phyloP scores from a whole-genome alignment of 768 basidiomycete genomes.

The Boletus bicolor region DNA sequence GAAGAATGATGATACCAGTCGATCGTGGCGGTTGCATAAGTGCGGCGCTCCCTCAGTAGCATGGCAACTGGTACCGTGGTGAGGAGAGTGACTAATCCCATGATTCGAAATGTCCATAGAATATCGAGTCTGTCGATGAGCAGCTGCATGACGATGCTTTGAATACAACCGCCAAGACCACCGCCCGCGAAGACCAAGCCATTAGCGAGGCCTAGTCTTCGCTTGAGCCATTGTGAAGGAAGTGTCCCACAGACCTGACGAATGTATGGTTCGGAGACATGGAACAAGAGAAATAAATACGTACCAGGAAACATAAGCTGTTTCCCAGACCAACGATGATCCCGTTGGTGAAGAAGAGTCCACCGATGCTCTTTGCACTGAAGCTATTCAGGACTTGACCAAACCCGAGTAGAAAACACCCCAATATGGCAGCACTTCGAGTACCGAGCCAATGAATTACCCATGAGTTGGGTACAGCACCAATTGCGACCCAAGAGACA shows the following conservation, averaged over 20 bases:
- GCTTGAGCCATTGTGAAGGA: slow-evolving; percentile 35
- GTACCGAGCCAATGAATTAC: slow-evolving; percentile 31
- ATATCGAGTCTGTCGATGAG: slow-evolving; percentile 28
- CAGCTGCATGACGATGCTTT: slow-evolving; percentile 27
- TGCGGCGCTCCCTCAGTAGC: slow-evolving; percentile 24
- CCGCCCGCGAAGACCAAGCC: slow-evolving; percentile 33
- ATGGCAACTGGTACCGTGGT: slow-evolving; percentile 28
- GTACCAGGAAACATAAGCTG: slow-evolving; percentile 25
- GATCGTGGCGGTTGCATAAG: slow-evolving; percentile 14
- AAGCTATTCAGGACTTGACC: slow-evolving; percentile 29
- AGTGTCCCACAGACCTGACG: slow-evolving; percentile 31
- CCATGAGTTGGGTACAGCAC: slow-evolving; percentile 28
- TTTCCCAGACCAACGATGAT: slow-evolving; percentile 29
- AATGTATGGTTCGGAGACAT: background rate
- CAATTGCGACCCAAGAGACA: slow-evolving; percentile 28
- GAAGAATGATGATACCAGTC: slow-evolving; percentile 20
- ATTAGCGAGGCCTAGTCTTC: slow-evolving; percentile 32
- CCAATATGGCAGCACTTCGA: slow-evolving; percentile 27
- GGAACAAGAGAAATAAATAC: background rate
- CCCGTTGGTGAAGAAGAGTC: slow-evolving; percentile 30
- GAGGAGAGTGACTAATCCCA: slow-evolving; percentile 27
- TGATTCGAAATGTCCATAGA: slow-evolving; percentile 33
- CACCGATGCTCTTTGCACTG: slow-evolving; percentile 19
- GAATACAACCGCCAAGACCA: slow-evolving; percentile 33
- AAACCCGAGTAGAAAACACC: slow-evolving; percentile 28